A percentile compares a stretch with the other conserved stretches of the same genome.
Evolutionary conservation across 495 filamentous ascomycete genomes (phyloP).

Genomic region (Penicillium desertorum): DNA sequence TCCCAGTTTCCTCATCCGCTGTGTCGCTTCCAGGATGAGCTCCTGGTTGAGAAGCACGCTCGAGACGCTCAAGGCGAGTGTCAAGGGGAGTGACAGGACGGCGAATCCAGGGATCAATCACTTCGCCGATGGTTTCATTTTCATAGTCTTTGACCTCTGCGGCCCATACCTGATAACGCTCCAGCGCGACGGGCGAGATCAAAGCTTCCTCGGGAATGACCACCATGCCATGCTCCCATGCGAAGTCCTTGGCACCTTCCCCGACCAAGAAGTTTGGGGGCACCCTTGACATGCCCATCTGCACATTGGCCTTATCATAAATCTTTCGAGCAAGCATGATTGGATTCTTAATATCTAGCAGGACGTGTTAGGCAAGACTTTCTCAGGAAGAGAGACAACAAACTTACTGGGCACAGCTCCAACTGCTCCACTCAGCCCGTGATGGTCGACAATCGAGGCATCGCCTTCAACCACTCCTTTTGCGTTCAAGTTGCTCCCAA

Average conservation of each 20-base stretch:
- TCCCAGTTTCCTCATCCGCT: not conserved
- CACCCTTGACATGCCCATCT: constrained; percentile 77
- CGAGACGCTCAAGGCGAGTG: constrained; percentile 8
- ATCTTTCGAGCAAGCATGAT: constrained; percentile 82
- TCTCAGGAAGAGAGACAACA: not conserved
- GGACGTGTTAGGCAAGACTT: constrained; percentile 9
- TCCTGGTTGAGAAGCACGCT: not conserved
- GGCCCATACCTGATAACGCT: constrained; percentile 75
- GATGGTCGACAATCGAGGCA: constrained; percentile 86
- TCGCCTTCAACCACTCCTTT: constrained; percentile 93
- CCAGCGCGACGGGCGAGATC: constrained; percentile 68
- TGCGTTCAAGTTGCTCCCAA: constrained; percentile 89
- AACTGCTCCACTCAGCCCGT: constrained; percentile 86
- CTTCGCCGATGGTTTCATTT: constrained; percentile 7
- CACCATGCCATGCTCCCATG: constrained; percentile 69
- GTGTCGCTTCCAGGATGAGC: not conserved
- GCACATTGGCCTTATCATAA: constrained; percentile 68
- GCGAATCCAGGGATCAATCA: constrained; percentile 2
- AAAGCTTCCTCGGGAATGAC: constrained; percentile 69
- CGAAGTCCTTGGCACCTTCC: constrained; percentile 80
- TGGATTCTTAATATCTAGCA: constrained; percentile 83
- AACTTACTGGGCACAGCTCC: constrained; percentile 83
- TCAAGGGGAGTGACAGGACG: constrained; percentile 5
- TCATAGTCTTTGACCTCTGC: constrained; percentile 62
- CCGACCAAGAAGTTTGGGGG: constrained; percentile 91